Evolutionary conservation across 257 asterid species (phyloP).

Genomic region (Nicotiana attenuata): DNA sequence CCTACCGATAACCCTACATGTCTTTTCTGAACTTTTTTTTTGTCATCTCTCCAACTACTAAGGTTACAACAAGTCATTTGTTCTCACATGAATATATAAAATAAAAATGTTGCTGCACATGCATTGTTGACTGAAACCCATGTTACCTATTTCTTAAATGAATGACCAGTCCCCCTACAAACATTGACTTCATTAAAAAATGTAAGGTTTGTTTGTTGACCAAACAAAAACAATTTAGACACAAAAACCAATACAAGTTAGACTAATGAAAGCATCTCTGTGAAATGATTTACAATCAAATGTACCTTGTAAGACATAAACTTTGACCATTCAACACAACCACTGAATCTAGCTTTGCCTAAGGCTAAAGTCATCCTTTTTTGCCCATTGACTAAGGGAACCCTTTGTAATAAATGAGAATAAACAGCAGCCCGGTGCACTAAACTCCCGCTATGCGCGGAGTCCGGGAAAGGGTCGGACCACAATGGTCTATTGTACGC

Average conservation of each 20-base stretch:
- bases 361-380: background rate
- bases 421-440: too few species aligned
- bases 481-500: too few species aligned
- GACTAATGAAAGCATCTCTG: slow-evolving; percentile 20
- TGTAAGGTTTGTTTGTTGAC: slow-evolving; percentile 45
- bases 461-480: too few species aligned
- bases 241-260: slow-evolving; percentile 10
- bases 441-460: too few species aligned
- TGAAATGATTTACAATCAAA: slow-evolving; percentile 4
- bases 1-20: background rate
- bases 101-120: slow-evolving; percentile 47
- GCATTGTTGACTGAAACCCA: slow-evolving; percentile 59
- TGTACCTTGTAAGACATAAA: background rate
- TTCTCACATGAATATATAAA: slow-evolving; percentile 23
- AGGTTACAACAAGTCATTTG: slow-evolving; percentile 8
- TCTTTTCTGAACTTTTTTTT: background rate
- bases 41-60: background rate
- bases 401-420: background rate
- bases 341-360: background rate
- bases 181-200: slow-evolving; percentile 35
- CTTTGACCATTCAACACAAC: slow-evolving; percentile 8
- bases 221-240: slow-evolving; percentile 26
- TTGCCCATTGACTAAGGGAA: background rate
- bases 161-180: slow-evolving; percentile 36
- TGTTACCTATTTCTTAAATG: slow-evolving; percentile 43